Percentiles rank a stretch among this genome's conserved stretches.
Evolutionary conservation across 2,329 filamentous ascomycete genomes (phyloP).

Genomic region (Colletotrichum trifolii): DNA sequence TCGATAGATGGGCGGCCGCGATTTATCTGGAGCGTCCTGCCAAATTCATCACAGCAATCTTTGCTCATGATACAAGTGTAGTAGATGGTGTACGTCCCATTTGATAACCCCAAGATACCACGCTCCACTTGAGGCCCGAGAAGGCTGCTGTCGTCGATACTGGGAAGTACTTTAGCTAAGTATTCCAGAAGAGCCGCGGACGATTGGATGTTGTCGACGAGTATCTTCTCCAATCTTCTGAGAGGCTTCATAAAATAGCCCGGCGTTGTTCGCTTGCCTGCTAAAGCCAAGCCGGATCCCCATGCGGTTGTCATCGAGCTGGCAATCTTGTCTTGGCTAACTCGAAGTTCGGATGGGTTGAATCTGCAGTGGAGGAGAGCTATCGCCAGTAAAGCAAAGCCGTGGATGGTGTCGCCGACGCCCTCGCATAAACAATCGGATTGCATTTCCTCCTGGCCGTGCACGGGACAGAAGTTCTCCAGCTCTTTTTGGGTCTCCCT

Average conservation of each 20-base stretch:
- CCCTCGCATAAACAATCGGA: background rate
- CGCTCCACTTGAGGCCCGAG: no score
- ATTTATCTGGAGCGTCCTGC: background rate
- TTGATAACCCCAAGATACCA: background rate
- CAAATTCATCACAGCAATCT: background rate
- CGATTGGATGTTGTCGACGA: no score
- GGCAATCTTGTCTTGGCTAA: background rate
- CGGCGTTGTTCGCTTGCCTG: no score
- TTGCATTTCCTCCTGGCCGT: background rate
- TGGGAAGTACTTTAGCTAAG: background rate
- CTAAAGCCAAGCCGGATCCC: background rate
- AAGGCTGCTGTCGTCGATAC: no score
- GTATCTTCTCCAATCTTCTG: no score
- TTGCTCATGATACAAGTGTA: background rate
- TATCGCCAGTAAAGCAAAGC: background rate
- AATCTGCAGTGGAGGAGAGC: background rate
- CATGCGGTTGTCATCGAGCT: rapidly evolving
- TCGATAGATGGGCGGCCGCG: background rate
- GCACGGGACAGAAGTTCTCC: background rate
- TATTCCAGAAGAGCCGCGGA: background rate
- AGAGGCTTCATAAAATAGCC: no score
- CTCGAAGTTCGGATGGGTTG: background rate
- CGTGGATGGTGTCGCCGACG: background rate
- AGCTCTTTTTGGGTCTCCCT: background rate
- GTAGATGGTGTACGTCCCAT: background rate